Evolutionary conservation across 768 basidiomycete genomes (phyloP), one percentile per base, ranked within the genome.

Genomic region (Mycena crocata): DNA sequence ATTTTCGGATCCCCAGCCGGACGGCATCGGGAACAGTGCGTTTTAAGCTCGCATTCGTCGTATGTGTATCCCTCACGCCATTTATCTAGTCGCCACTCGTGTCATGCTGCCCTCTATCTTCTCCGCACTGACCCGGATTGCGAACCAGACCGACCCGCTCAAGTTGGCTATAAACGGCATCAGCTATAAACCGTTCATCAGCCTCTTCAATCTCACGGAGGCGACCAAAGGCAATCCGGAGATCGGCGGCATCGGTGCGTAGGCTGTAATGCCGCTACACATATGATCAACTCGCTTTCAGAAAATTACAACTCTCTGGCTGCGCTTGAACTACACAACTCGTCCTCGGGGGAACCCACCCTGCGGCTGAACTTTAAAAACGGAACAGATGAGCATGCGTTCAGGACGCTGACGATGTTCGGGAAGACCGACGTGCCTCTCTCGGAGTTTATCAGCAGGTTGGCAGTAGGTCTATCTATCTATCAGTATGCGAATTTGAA

Each of bases 131-230:
- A 73, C 80, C 1, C 72, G 73, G 1, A 83, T 89, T 71, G 78
- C 78, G 10, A 81, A 84, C 62, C 48, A 71, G 7, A 77, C 78
- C 13, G 79, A 84, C 64, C 80, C 83, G 0, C 70, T 86, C 62
- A 83, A 84, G 69, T 62, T 90, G 58, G 74, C 74, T 57, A 80
- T 85, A 68, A 79, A 82, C n/a, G 84, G 82, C 23, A 79, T 84
- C 55, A 80, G 86, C 14, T 89, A 89, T 77, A 88, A 88, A 75
- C 88, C 87, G 0, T 85, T 89, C 73, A 48, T 87, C 44, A 85
- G 84, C 14, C 71, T 89, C 39, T 88, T 89, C 79, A 86, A 87
- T 74, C 83, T 89, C 83, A 87, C 86, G 0, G 79, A 83, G 14
- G 77, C 84, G 26, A 78, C 80, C 32, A 72, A 72, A 6, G 71